Percentiles rank a stretch among this genome's conserved stretches.
Evolutionary conservation across 2,329 filamentous ascomycete species (phyloP).

Genomic region (Monilinia aucupariae): DNA sequence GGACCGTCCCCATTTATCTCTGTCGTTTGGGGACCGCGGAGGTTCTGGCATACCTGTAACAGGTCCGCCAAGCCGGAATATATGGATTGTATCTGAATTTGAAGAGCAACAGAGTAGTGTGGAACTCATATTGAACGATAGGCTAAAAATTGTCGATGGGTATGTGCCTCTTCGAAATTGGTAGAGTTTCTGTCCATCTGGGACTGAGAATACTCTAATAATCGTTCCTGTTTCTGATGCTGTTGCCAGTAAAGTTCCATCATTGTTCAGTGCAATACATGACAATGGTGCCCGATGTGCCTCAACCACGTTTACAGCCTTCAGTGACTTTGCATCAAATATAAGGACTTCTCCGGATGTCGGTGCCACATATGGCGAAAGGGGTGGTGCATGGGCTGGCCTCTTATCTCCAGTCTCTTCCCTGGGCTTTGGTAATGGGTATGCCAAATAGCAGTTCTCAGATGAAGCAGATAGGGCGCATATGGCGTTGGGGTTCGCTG

Average conservation of each 20-base stretch:
- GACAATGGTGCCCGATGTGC: conserved; percentile 89
- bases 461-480: conserved; percentile 91
- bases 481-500: conserved; percentile 85
- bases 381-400: conserved; percentile 79
- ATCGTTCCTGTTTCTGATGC: conserved; percentile 97
- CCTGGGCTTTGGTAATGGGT: conserved; percentile 73
- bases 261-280: conserved; percentile 84
- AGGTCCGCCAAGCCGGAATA: conserved; percentile 71
- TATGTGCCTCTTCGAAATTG: conserved; percentile 95
- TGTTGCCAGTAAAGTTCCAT: conserved; percentile 86
- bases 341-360: conserved; percentile 90
- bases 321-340: conserved; percentile 82
- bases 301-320: conserved; percentile 92
- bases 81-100: conserved; percentile 91
- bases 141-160: conserved; percentile 92
- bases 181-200: conserved; percentile 85
- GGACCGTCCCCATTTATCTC: conserved; percentile 32
- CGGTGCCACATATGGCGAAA: conserved; percentile 70
- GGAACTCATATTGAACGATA: conserved; percentile 95
- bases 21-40: conserved; percentile 27
- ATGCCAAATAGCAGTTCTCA: conserved; percentile 92
- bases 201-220: conserved; percentile 90
- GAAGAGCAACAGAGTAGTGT: conserved; percentile 93
- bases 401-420: conserved; percentile 52
- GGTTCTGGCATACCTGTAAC: conserved; percentile 36